Evolutionary conservation across 345 rosid genomes (phyloP), one percentile per base, ranked within the genome.

Genomic region (Lenwebbia sp.): DNA sequence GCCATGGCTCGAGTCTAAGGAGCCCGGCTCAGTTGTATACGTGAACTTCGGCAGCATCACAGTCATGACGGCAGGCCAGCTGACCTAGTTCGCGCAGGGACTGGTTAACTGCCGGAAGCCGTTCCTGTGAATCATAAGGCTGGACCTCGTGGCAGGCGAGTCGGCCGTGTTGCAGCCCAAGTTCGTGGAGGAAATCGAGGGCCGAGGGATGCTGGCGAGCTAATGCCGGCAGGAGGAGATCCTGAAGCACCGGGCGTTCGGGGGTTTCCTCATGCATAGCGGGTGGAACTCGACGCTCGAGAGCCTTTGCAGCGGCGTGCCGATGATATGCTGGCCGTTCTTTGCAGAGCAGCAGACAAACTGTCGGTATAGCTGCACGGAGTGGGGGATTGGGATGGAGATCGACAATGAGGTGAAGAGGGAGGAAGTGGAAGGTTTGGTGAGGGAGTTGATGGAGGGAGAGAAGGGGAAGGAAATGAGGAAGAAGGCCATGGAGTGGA

Each of bases 381-480:
- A 49, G 40, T 82, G 84, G 84, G 84, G 84, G 84, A 82, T 82
- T 3, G 84, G 84, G 57, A 82, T 82, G 84, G 84, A 82, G 84
- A 82, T 82, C 57, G 57, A 82, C 55, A 52, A 82, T 33, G 55
- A 82, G 26, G 57, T 51, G 55, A 82, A 82, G 57, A 82, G 56
- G 84, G 41, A 82, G 44, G 57, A 82, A 54, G 84, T 82, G 28
- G 84, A 82, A 54, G 33, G 84, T 33, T 37, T 82, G 30, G 84
- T 51, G 56, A 82, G 84, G 84, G 84, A 51, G 84, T 15, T 51
- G 84, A 82, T 17, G 57, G 84, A 82, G 55, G 84, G 84, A 44
- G 57, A 51, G 84, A 82, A 51, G 84, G 84, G 84, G 56, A 82
- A 82, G 57, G 84, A 82, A 57, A 82, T 51, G 57, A 82, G 55